Percentiles rank a stretch among this genome's conserved stretches.
phyloP scores from a whole-genome alignment of 768 basidiomycete species.

The Pholiota conissans region DNA sequence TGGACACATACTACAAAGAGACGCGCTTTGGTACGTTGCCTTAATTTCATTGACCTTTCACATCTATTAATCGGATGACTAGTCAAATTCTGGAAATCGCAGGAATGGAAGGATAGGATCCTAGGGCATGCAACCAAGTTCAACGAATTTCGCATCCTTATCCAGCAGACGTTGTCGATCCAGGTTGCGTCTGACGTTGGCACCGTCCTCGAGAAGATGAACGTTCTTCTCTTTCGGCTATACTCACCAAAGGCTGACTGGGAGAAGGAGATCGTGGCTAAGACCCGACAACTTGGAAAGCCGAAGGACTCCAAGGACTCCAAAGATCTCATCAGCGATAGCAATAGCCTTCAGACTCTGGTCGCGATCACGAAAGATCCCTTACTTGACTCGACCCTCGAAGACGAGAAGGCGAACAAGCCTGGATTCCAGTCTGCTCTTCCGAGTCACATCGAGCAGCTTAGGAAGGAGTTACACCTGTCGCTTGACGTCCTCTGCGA shows the following conservation, averaged over 20 bases:
- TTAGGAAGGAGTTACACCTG: conserved; percentile 2
- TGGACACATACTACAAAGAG: conserved; percentile 24
- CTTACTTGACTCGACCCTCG: background rate
- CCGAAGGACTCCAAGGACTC: conserved; percentile 1
- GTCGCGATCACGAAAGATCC: conserved; percentile 13
- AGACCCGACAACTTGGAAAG: conserved; percentile 5
- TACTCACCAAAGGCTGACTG: conserved; percentile 16
- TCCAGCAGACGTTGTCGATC: conserved; percentile 16
- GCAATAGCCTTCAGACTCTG: conserved; percentile 9
- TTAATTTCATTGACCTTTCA: background rate
- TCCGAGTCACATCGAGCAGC: background rate
- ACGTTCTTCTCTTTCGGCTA: conserved; percentile 13
- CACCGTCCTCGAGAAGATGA: conserved; percentile 15
- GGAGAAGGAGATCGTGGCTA: conserved; percentile 16
- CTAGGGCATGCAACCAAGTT: conserved; percentile 15
- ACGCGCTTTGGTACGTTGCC: conserved; percentile 16
- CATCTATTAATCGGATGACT: no score
- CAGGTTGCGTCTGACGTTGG: conserved; percentile 13
- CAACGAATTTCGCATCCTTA: conserved; percentile 9
- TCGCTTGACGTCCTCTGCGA: conserved; percentile 11
- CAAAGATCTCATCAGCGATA: conserved; percentile 6
- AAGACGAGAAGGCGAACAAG: background rate
- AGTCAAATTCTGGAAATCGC: conserved; percentile 22
- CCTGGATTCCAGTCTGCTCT: background rate
- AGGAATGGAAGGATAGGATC: conserved; percentile 21